A percentile compares a stretch with the other conserved stretches of the same genome.
These are phyloP conservation scores for Blastomyces emzantsi DNA, from an alignment of 2,329 filamentous ascomycete genomes.

Conservation along the genomic window DNA sequence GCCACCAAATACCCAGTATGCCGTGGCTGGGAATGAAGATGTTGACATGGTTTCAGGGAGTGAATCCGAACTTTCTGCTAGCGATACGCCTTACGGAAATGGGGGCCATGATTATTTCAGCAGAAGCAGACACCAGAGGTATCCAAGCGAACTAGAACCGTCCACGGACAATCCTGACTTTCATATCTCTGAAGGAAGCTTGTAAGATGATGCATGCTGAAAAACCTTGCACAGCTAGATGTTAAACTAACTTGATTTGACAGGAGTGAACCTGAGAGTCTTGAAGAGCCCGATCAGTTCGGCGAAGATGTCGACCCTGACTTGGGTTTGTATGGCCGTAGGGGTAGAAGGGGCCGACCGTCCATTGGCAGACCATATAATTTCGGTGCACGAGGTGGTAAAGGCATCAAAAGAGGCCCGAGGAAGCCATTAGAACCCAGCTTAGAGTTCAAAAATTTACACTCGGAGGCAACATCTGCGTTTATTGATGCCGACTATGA, in stretches of 20 bases:
- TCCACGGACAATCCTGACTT: slow-evolving; percentile 7
- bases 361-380: slow-evolving; percentile 18
- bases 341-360: slow-evolving; percentile 13
- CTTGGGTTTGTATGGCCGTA: slow-evolving; percentile 13
- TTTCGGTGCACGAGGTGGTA: slow-evolving; percentile 10
- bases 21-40: not conserved
- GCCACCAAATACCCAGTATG: not conserved
- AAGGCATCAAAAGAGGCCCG: slow-evolving; percentile 38
- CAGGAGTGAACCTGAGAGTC: slow-evolving; percentile 3
- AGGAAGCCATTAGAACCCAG: slow-evolving; percentile 41
- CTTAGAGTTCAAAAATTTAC: slow-evolving; percentile 40
- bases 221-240: not conserved
- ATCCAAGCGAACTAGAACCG: slow-evolving; percentile 1
- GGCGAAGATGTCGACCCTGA: slow-evolving; percentile 4
- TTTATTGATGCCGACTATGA: slow-evolving; percentile 42
- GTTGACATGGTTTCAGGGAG: not conserved
- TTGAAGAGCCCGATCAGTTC: not conserved
- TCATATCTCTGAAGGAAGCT: not conserved
- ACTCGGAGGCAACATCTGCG: slow-evolving; percentile 40
- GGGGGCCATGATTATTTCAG: slow-evolving; percentile 2
- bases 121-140: not conserved
- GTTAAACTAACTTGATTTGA: not conserved
- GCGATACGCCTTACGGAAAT: slow-evolving; percentile 6
- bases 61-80: slow-evolving; percentile 6
- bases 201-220: not conserved